phyloP scores from a whole-genome alignment of 352 stramenopile genomes.

The Thalassiosira mediterranea region DNA sequence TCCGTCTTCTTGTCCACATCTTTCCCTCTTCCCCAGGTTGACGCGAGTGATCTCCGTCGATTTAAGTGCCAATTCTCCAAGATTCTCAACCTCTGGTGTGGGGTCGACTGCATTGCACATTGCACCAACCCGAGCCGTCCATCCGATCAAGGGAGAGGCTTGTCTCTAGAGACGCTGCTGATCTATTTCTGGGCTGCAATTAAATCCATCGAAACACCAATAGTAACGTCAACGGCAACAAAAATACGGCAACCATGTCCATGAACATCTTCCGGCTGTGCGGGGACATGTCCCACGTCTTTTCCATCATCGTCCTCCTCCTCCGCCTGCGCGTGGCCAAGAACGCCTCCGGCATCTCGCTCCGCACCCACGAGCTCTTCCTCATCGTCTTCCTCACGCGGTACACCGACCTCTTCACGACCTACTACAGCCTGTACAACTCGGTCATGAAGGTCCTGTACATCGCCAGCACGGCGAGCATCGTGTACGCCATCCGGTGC shows the following conservation, averaged over 20 bases:
- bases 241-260: conserved; percentile 52
- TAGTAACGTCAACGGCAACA: too few relatives aligned
- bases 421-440: conserved; percentile 95
- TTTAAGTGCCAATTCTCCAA: too few relatives aligned
- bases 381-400: conserved; percentile 97
- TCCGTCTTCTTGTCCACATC: too few relatives aligned
- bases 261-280: conserved; percentile 93
- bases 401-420: conserved; percentile 99
- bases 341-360: conserved; percentile 93
- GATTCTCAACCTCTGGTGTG: too few relatives aligned
- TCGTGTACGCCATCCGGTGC: conserved; percentile 98
- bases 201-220: too few relatives aligned
- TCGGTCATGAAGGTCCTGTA: conserved; percentile 99
- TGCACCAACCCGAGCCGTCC: too few relatives aligned
- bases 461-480: conserved; percentile 93
- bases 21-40: too few relatives aligned
- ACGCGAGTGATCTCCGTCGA: too few relatives aligned
- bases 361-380: conserved; percentile 99
- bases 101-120: too few relatives aligned
- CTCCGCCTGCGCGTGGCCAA: conserved; percentile 92
- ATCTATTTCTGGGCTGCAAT: too few relatives aligned
- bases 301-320: conserved; percentile 98
- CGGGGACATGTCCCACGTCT: conserved; percentile 98
- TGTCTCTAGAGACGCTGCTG: too few relatives aligned
- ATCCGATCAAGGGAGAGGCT: too few relatives aligned